phyloP scores from a whole-genome alignment of 805 yeast genomes.

The Metschnikowia drakensbergensis region DNA sequence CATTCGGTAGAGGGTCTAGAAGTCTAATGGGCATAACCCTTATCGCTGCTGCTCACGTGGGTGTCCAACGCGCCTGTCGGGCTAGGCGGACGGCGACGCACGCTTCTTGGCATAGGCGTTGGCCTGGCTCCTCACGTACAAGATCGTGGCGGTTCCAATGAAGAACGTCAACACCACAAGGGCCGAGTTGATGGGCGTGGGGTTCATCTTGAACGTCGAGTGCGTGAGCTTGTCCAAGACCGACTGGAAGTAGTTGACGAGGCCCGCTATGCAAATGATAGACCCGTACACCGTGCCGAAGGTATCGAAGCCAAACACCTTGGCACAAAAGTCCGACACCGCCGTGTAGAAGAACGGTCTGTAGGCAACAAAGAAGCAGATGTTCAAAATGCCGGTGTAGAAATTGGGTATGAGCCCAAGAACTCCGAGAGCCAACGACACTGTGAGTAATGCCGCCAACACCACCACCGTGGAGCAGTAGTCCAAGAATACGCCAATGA shows the following conservation, averaged over 20 bases:
- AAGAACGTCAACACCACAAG: constrained; percentile 38
- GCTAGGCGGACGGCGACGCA: neutral
- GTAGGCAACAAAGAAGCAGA: constrained; percentile 47
- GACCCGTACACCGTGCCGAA: constrained; percentile 59
- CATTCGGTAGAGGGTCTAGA: no score
- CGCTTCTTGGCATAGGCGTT: constrained; percentile 1
- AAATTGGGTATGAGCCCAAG: constrained; percentile 45
- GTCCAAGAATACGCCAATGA: constrained; percentile 51
- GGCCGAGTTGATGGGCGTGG: constrained; percentile 45
- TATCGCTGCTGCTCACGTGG: neutral
- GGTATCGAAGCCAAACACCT: constrained; percentile 60
- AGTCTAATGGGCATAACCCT: neutral
- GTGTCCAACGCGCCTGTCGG: neutral
- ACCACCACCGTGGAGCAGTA: constrained; percentile 45
- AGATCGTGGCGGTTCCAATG: constrained; percentile 42
- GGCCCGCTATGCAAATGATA: constrained; percentile 50
- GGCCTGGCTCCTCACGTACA: constrained; percentile 30
- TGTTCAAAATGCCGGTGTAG: constrained; percentile 42
- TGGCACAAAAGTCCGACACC: constrained; percentile 55
- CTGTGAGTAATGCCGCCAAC: constrained; percentile 33
- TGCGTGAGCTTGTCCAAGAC: constrained; percentile 48
- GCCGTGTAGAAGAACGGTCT: constrained; percentile 60
- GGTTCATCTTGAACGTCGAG: constrained; percentile 51
- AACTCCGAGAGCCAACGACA: constrained; percentile 45
- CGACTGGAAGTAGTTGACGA: constrained; percentile 47